Conservation (phyloP, 176 grass and related monocot genomes). For the Luzula sylvatica region DNA sequence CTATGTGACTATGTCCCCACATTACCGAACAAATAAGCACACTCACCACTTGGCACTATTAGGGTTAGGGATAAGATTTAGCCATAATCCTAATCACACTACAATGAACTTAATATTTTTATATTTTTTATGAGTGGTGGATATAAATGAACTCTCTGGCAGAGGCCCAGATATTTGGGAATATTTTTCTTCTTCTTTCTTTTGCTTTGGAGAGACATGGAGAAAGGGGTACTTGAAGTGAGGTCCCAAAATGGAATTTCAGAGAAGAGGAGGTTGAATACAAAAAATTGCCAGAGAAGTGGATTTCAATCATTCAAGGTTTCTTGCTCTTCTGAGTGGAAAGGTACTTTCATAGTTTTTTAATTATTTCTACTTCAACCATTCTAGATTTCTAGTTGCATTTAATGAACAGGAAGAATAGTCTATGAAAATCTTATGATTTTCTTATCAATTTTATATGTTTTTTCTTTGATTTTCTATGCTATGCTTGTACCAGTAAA, state of each 20-base stretch:
- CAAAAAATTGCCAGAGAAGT: neutral
- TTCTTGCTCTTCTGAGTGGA: constrained; percentile 14
- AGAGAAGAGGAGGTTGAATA: constrained; percentile 1
- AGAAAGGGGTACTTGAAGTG: constrained; percentile 10
- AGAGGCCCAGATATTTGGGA: neutral
- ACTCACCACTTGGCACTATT: constrained; percentile 11
- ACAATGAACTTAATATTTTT: neutral
- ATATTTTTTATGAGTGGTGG: neutral
- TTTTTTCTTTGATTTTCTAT: neutral
- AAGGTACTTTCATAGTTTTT: constrained; percentile 3
- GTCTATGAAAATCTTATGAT: neutral
- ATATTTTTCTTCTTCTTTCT: neutral
- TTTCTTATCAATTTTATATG: neutral
- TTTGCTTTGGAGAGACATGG: constrained; percentile 1
- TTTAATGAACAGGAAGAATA: too few relatives aligned
- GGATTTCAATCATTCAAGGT: constrained; percentile 9
- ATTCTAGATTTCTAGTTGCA: too few relatives aligned
- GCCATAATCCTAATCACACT: constrained; percentile 3
- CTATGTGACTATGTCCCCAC: neutral
- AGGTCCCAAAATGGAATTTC: constrained; percentile 2
- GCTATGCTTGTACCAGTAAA: too few relatives aligned
- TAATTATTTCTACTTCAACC: neutral
- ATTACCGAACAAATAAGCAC: constrained; percentile 21
- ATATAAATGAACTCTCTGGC: neutral
- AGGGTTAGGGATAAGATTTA: constrained; percentile 16